Evolutionary conservation across 139 green algal species (phyloP).

Genomic region (Chlorella sp.): DNA sequence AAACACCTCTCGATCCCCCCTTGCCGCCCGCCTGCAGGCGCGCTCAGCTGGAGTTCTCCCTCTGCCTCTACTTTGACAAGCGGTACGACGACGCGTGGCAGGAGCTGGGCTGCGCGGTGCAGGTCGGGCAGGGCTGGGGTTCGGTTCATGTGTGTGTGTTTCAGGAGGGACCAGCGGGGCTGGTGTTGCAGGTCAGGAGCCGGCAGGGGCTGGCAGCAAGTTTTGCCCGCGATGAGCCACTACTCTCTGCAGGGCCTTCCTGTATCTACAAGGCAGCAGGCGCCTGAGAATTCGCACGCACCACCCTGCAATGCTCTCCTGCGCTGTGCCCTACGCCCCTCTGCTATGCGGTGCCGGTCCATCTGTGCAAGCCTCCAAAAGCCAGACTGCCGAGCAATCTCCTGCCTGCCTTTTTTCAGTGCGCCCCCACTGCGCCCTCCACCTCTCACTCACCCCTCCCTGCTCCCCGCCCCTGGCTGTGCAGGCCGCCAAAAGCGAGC

Average conservation of each 20-base stretch:
- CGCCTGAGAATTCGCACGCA: neutral
- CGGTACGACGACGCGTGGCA: slow-evolving; percentile 31
- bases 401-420: neutral
- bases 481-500: slow-evolving; percentile 12
- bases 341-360: too few species aligned
- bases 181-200: neutral
- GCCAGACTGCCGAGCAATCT: neutral
- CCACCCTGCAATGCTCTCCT: neutral
- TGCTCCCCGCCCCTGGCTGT: neutral
- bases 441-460: neutral
- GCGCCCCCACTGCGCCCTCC: neutral
- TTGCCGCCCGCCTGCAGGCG: neutral
- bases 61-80: slow-evolving; percentile 14
- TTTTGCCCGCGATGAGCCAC: too few species aligned
- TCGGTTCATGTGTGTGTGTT: neutral
- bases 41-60: neutral
- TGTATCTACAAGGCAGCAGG: too few species aligned
- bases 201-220: neutral
- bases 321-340: too few species aligned
- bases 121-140: neutral
- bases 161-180: too few species aligned
- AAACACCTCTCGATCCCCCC: too few species aligned
- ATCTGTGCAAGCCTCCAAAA: neutral
- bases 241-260: too few species aligned
- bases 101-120: slow-evolving; percentile 30